phyloP scores from a whole-genome alignment of 805 yeast species.

The Alloascoidea hylecoeti region DNA sequence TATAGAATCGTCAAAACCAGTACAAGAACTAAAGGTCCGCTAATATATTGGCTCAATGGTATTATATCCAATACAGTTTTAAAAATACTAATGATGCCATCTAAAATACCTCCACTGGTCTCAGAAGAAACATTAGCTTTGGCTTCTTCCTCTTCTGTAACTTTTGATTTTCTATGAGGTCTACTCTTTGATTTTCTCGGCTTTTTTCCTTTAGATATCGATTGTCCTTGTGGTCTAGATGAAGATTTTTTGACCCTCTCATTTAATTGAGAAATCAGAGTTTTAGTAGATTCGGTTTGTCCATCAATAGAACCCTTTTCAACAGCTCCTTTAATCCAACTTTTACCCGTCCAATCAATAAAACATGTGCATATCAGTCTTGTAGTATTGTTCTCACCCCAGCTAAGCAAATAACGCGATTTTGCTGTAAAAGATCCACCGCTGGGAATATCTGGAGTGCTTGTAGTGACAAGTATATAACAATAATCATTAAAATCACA shows the following conservation, averaged over 20 bases:
- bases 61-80: neutral
- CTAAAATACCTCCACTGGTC: neutral
- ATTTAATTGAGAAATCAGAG: slow-evolving; percentile 26
- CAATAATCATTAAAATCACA: slow-evolving; percentile 40
- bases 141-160: neutral
- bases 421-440: slow-evolving; percentile 70
- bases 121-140: neutral
- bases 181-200: neutral
- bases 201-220: neutral
- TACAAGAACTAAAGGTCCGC: neutral
- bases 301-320: slow-evolving; percentile 79
- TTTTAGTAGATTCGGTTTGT: slow-evolving; percentile 48
- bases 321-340: slow-evolving; percentile 85
- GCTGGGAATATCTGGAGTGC: slow-evolving; percentile 91
- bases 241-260: slow-evolving; percentile 9
- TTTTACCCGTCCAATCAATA: slow-evolving; percentile 80
- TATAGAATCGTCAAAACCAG: neutral
- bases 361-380: slow-evolving; percentile 50
- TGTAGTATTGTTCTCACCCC: slow-evolving; percentile 59
- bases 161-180: neutral
- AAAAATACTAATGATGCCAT: neutral
- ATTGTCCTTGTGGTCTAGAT: neutral
- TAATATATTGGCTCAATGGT: neutral
- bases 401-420: slow-evolving; percentile 57
- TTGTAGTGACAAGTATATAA: slow-evolving; percentile 45